Conservation (phyloP, 129 eudicot genomes). For the Smallanthus sonchifolius region DNA sequence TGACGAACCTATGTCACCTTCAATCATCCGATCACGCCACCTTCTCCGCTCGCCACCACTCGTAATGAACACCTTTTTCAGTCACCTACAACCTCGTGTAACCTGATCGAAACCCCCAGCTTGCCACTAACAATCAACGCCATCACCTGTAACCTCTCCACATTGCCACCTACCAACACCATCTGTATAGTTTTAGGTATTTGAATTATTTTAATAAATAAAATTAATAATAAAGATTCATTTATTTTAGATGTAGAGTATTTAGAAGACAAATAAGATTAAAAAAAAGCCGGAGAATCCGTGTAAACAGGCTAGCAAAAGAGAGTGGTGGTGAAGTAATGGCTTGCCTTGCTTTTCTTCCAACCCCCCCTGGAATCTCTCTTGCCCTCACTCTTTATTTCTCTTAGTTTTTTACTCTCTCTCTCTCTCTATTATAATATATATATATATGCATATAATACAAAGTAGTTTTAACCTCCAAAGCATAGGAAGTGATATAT, state of each 20-base stretch:
- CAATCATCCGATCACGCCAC: no score
- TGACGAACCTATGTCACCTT: no score
- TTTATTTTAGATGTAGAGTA: neutral
- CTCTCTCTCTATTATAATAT: no score
- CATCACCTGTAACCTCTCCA: no score
- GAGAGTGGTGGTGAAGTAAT: slow-evolving; percentile 45
- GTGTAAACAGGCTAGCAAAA: slow-evolving; percentile 39
- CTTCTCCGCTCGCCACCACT: no score
- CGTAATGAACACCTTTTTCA: no score
- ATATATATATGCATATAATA: no score
- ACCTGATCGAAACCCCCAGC: no score
- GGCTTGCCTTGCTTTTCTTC: slow-evolving; percentile 39
- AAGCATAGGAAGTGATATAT: no score
- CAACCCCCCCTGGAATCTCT: slow-evolving; percentile 26
- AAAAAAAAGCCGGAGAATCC: slow-evolving; percentile 23
- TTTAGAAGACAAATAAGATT: neutral
- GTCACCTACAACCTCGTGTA: no score
- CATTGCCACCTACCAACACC: neutral
- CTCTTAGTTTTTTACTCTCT: neutral
- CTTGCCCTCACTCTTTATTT: slow-evolving; percentile 6
- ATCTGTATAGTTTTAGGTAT: neutral
- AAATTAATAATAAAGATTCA: neutral
- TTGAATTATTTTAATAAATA: neutral
- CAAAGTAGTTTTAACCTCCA: no score
- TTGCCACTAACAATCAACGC: no score